Evolutionary conservation across 495 filamentous ascomycete species (phyloP).

Genomic region (Aspergillus panamensis): DNA sequence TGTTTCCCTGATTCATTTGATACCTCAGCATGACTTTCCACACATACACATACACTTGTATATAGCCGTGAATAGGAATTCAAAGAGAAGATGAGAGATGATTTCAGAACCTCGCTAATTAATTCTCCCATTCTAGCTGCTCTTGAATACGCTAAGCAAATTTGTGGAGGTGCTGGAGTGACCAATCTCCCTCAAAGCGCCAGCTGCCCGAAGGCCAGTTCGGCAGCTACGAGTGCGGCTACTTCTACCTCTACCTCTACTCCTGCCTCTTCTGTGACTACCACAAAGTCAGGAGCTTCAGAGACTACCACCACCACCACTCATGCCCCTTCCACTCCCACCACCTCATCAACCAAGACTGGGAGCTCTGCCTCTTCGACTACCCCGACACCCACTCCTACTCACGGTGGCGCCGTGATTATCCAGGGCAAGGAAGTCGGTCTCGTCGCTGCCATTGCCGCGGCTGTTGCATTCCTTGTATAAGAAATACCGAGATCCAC

Average conservation of each 20-base stretch:
- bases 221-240: constrained; percentile 24
- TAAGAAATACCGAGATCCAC: constrained; percentile 9
- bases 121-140: constrained; percentile 33
- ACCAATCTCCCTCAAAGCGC: constrained; percentile 37
- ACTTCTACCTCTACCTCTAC: constrained; percentile 20
- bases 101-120: neutral
- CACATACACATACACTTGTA: no score
- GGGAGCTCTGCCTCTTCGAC: constrained; percentile 9
- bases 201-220: constrained; percentile 28
- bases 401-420: constrained; percentile 45
- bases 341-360: neutral
- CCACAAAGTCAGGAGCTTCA: no score
- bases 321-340: no score
- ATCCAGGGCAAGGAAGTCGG: constrained; percentile 32
- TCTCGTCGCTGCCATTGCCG: constrained; percentile 36
- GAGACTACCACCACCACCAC: constrained; percentile 15
- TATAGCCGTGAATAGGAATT: no score
- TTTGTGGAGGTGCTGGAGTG: constrained; percentile 48
- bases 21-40: neutral
- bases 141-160: constrained; percentile 44
- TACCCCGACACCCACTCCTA: constrained; percentile 10
- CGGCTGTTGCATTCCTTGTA: constrained; percentile 33
- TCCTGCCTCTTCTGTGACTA: no score
- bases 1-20: constrained; percentile 11
- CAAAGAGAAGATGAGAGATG: neutral